Conservation (phyloP, 106 monocot species). For the Cymbidium sinense region DNA sequence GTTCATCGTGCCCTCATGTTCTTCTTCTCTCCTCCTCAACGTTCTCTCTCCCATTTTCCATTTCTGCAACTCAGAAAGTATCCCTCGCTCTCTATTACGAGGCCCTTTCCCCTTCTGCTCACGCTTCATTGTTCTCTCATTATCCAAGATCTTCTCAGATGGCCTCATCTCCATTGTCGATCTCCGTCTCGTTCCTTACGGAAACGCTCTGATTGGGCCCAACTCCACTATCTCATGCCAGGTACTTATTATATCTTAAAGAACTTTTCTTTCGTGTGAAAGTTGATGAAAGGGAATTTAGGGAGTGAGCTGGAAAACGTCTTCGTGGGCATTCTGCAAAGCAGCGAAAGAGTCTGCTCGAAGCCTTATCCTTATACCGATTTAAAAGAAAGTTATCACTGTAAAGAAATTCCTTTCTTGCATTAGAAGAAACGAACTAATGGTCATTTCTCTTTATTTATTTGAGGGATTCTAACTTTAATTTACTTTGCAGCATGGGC, state of each 20-base stretch:
- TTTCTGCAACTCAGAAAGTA: constrained; percentile 37
- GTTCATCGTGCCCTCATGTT: constrained; percentile 1
- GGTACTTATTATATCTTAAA: constrained; percentile 12
- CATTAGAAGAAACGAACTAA: not conserved
- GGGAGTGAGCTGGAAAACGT: too few relatives aligned
- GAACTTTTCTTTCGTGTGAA: not conserved
- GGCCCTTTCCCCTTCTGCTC: constrained; percentile 79
- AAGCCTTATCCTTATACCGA: not conserved
- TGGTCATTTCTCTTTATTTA: not conserved
- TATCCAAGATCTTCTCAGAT: constrained; percentile 63
- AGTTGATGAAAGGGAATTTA: too few relatives aligned
- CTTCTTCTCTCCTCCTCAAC: constrained; percentile 11
- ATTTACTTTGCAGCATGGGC: constrained; percentile 71
- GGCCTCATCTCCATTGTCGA: constrained; percentile 77
- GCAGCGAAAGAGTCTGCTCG: too few relatives aligned
- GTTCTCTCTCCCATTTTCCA: constrained; percentile 16
- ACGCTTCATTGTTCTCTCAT: constrained; percentile 55
- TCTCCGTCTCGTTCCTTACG: constrained; percentile 84
- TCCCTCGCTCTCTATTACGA: constrained; percentile 80
- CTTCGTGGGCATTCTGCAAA: not conserved
- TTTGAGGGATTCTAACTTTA: not conserved
- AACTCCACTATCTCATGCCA: constrained; percentile 68
- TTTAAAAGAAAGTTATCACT: not conserved
- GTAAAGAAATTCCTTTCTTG: not conserved
- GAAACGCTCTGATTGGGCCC: constrained; percentile 50